Base-by-base conservation (phyloP, 179 eudicot species). In the Gypsophila paniculata region DNA sequence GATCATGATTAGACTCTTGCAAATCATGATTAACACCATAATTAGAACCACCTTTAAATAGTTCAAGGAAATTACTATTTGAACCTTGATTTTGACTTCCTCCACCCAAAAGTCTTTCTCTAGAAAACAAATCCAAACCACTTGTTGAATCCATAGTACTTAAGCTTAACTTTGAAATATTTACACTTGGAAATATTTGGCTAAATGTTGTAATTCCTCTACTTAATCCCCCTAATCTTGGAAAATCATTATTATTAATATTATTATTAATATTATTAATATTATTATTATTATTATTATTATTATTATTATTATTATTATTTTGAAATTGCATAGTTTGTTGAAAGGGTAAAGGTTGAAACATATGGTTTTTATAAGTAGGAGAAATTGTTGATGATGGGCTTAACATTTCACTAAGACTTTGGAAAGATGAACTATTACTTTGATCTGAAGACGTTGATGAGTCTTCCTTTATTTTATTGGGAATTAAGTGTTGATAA, bases 111-210 rank as follows among this genome's bases (percentile, higher is more conserved):
- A 82, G 77, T 63, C 86, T 79, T n/a, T 84, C 74, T 5, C 85
- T 72, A 14, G 80, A 65, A 21, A 86, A 73, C 52, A 81, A 80
- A 82, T 88, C 93, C 77, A 83, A 74, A 32, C 82, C 86, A 67
- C 63, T 75, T 82, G 81, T 85, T 81, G 77, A 81, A 70, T 81
- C 84, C 57, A 78, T 72, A 7, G 84, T 42, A 49, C 77, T 78
- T 25, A 76, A 75, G 60, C 79, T 80, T 70, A 85, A 71, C 42
- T 83, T 79, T 0, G 89, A 83, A 23, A 87, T 79, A 72, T 84
- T 85, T 71, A 84, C 81, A 46, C 82, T 87, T 0, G 94, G 94
- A 59, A 79, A 83, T 42, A 87, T 89, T 66, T 85, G 90, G 77
- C 90, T 86, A 71, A 85, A 86, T 59, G 48, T 75, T 42, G 82